These are phyloP conservation scores for Puccinia hordei DNA, from an alignment of 1,284 basidiomycete species.

Conservation along the genomic window DNA sequence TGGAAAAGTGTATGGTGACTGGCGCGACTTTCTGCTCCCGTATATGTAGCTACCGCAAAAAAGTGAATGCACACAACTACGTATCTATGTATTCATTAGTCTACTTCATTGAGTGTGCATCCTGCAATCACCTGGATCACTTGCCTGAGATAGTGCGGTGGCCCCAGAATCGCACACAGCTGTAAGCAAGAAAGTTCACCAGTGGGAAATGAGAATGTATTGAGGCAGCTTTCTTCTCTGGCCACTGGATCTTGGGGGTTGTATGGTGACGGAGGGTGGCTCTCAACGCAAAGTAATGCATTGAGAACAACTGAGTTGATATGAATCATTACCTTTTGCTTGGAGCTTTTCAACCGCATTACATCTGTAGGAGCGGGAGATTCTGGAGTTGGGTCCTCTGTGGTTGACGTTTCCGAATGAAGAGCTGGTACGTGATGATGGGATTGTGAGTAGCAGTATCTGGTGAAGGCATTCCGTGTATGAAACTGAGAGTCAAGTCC, in stretches of 20 bases:
- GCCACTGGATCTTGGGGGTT: conserved; percentile 49
- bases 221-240: conserved; percentile 62
- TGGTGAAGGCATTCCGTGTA: conserved; percentile 2
- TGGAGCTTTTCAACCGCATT: too few relatives aligned
- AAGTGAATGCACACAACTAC: too few relatives aligned
- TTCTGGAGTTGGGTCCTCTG: too few relatives aligned
- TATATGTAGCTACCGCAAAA: conserved; percentile 7
- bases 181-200: conserved; percentile 82
- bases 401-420: neutral
- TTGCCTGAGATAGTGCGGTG: conserved; percentile 5
- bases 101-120: conserved; percentile 3
- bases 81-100: conserved; percentile 7
- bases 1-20: conserved; percentile 1
- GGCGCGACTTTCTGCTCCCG: neutral
- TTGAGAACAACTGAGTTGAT: too few relatives aligned
- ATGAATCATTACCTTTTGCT: too few relatives aligned
- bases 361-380: too few relatives aligned
- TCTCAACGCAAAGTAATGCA: neutral
- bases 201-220: conserved; percentile 77
- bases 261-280: conserved; percentile 53
- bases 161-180: conserved; percentile 4
- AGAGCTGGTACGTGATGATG: conserved; percentile 6
- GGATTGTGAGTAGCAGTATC: neutral
- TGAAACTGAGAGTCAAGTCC: conserved; percentile 9
- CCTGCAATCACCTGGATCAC: conserved; percentile 8